Conservation (phyloP, 164 flowering plant genomes). For the Aristolochia fimbriata region DNA sequence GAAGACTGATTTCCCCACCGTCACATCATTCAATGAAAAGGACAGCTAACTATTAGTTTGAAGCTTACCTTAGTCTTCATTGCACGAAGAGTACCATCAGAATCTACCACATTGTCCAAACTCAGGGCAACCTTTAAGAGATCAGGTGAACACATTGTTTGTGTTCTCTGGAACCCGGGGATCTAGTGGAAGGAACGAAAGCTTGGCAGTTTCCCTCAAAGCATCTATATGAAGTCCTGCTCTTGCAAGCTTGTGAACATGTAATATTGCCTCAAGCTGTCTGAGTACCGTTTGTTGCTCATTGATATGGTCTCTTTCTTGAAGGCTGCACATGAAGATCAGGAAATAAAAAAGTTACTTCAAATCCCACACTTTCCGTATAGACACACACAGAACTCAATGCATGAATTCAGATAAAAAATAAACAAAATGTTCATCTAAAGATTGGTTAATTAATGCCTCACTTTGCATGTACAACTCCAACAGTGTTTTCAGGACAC, state of each 20-base stretch:
- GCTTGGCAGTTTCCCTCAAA: constrained; percentile 65
- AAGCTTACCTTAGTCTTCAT: constrained; percentile 69
- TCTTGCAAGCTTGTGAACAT: constrained; percentile 58
- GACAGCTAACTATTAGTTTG: no score
- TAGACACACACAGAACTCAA: no score
- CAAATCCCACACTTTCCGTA: no score
- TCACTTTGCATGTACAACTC: no score
- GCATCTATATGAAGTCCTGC: constrained; percentile 69
- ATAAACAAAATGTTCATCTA: no score
- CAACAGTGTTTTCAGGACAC: no score
- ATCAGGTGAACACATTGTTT: constrained; percentile 57
- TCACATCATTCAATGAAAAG: no score
- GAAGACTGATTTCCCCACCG: no score
- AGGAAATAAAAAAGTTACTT: no score
- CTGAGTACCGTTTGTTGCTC: constrained; percentile 71
- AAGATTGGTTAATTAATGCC: no score
- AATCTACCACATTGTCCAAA: constrained; percentile 67
- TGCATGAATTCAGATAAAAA: no score
- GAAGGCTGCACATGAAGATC: constrained; percentile 35
- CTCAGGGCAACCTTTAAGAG: constrained; percentile 79
- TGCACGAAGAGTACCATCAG: constrained; percentile 89
- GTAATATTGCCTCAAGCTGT: constrained; percentile 81
- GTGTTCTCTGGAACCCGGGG: constrained; percentile 52
- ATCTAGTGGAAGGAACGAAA: constrained; percentile 81
- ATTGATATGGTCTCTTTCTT: constrained; percentile 64